Evolutionary conservation across 257 asterid species (phyloP), one percentile per base, ranked within the genome.

Genomic region (Leonotis leonurus): DNA sequence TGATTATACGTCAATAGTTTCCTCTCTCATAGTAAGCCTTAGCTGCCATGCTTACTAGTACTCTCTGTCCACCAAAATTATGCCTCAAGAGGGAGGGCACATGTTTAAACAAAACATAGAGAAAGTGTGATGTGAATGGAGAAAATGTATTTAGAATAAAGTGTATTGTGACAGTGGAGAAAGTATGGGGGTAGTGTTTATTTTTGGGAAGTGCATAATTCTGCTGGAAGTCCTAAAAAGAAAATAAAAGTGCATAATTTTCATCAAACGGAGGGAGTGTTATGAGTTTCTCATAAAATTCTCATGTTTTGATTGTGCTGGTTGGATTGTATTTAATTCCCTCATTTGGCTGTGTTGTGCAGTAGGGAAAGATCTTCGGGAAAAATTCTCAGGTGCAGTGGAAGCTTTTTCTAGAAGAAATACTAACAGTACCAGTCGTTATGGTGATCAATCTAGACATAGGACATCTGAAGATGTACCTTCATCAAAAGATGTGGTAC

Each of bases 401-500:
- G 98, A 88, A 77, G 90, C 92, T 35, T 83, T 91, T 65, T 77
- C 95, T 22, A 80, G 95, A 77, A 84, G 85, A 77, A 78, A 83
- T 62, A 53, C 69, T 65, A 70, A 89, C 12, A 64, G 80, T 70
- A 37, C 94, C 27, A 95, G 95, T 62, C 85, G 92, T 48, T 84
- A 77, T 71, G 94, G 82, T 60, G 95, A 86, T 69, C 80, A 79
- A 70, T 43, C 80, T 25, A 80, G 88, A 75, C 81, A 79, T 68
- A 77, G 88, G 62, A 73, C 84, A 57, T 75, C 86, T 17, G 96
- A 89, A 24, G 95, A 81, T 72, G 78, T 72, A 55, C 90, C 98
- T 68, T 84, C 94, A 32, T 91, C 98, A 45, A 91, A 88, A 80
- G 94, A 91, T 76, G 95, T 88, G 98, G 98, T 90, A 90, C 53